These are phyloP conservation scores for Tylopilus orsonianus DNA, from an alignment of 1,284 basidiomycete species.

Conservation along the genomic window DNA sequence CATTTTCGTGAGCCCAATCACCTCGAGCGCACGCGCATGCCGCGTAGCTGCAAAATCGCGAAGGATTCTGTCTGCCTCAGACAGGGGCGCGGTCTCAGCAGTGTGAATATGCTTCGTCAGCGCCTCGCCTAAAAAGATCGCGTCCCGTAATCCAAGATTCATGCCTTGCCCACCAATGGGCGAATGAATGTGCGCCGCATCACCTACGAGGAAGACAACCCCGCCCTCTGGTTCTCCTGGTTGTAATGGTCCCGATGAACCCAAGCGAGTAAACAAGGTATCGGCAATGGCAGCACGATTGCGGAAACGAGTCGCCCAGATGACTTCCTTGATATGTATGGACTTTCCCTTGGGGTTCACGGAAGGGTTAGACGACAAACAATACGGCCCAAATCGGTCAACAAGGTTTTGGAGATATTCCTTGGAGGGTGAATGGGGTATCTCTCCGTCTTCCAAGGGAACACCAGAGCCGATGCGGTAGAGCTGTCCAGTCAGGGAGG, in stretches of 20 bases:
- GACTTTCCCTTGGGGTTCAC: constrained; percentile 24
- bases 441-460: constrained; percentile 31
- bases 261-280: constrained; percentile 31
- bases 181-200: constrained; percentile 47
- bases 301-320: constrained; percentile 43
- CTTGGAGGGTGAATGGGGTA: constrained; percentile 32
- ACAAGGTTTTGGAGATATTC: constrained; percentile 40
- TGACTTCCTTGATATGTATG: constrained; percentile 26
- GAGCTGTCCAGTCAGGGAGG: constrained; percentile 13
- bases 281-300: constrained; percentile 39
- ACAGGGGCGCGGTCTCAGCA: constrained; percentile 11
- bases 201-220: constrained; percentile 39
- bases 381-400: constrained; percentile 36
- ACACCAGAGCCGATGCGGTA: constrained; percentile 38
- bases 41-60: constrained; percentile 19
- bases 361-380: constrained; percentile 20
- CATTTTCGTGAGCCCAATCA: constrained; percentile 26
- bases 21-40: constrained; percentile 21
- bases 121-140: constrained; percentile 34
- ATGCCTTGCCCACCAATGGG: constrained; percentile 48
- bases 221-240: constrained; percentile 16
- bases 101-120: constrained; percentile 24
- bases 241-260: not conserved
- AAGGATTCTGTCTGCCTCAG: constrained; percentile 21
- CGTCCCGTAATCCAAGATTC: constrained; percentile 49